Conservation (phyloP, 805 yeast genomes). For the Clavispora carvajalis region DNA sequence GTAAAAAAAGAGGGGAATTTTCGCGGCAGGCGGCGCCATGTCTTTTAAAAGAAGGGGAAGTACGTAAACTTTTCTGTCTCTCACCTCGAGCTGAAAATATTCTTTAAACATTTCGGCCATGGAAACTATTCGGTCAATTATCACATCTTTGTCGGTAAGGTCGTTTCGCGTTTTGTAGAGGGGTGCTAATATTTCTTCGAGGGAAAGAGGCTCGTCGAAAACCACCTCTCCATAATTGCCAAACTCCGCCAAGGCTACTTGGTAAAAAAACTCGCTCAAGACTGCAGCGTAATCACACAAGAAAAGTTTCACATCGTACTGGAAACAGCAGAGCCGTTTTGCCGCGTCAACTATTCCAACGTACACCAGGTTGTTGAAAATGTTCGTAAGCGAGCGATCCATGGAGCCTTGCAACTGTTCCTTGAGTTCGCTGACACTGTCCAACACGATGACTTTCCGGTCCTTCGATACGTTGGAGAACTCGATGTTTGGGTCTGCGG, state of each 20-base stretch:
- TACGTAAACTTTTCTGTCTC: constrained; percentile 35
- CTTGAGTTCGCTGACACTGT: constrained; percentile 56
- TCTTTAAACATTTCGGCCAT: constrained; percentile 79
- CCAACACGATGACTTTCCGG: constrained; percentile 42
- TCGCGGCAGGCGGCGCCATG: constrained; percentile 56
- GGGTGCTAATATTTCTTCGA: constrained; percentile 32
- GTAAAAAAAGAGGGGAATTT: constrained; percentile 63
- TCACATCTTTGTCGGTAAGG: constrained; percentile 14
- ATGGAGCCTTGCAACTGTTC: constrained; percentile 41
- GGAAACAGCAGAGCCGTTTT: constrained; percentile 74
- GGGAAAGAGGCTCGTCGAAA: constrained; percentile 18
- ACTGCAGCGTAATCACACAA: constrained; percentile 77
- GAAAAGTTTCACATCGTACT: constrained; percentile 70
- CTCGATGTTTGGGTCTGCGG: neutral
- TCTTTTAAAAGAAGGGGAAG: constrained; percentile 68
- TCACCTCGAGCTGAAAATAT: constrained; percentile 50
- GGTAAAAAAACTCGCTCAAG: constrained; percentile 70
- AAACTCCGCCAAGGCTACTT: constrained; percentile 70
- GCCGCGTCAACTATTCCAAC: constrained; percentile 78
- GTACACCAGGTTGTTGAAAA: constrained; percentile 64
- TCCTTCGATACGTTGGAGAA: neutral
- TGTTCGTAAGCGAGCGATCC: constrained; percentile 53
- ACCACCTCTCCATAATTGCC: constrained; percentile 63
- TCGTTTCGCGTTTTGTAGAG: constrained; percentile 23
- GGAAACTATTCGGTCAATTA: constrained; percentile 17